These are phyloP conservation scores for Aspergillus carbonarius DNA, from an alignment of 2,329 filamentous ascomycete species.

Conservation along the genomic window DNA sequence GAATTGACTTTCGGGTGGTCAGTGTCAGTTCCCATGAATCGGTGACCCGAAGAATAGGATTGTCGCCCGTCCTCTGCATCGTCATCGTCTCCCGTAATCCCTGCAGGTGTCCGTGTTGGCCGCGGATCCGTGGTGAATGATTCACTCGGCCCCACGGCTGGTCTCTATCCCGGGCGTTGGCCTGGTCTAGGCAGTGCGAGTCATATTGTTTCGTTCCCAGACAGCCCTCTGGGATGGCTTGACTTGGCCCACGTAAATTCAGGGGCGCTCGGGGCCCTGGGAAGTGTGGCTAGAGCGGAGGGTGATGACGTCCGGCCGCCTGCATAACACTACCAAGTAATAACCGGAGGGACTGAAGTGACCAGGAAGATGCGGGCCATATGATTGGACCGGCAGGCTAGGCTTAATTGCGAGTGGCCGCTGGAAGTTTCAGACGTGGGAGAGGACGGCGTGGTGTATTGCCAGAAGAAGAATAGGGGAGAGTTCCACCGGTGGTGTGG, in stretches of 20 bases:
- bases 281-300: conserved; percentile 4
- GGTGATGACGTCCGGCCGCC: conserved; percentile 3
- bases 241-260: conserved; percentile 4
- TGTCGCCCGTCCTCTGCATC: conserved; percentile 2
- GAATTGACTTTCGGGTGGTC: conserved; percentile 2
- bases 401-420: conserved; percentile 6
- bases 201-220: neutral
- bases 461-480: conserved; percentile 4
- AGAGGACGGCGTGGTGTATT: neutral
- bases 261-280: conserved; percentile 3
- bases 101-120: conserved; percentile 22
- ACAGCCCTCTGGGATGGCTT: neutral
- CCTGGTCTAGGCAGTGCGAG: neutral
- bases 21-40: neutral
- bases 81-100: conserved; percentile 5
- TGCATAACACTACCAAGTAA: neutral
- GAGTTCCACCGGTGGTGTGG: neutral
- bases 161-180: conserved; percentile 7
- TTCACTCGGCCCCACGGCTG: conserved; percentile 14
- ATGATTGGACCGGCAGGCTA: conserved; percentile 1
- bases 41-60: conserved; percentile 4
- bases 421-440: conserved; percentile 2
- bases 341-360: neutral
- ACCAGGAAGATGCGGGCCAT: neutral
- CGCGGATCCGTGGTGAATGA: conserved; percentile 12